Percentiles rank a stretch among this genome's conserved stretches.
These are phyloP conservation scores for Cubamyces lactineus DNA, from an alignment of 768 basidiomycete genomes.

Conservation along the genomic window DNA sequence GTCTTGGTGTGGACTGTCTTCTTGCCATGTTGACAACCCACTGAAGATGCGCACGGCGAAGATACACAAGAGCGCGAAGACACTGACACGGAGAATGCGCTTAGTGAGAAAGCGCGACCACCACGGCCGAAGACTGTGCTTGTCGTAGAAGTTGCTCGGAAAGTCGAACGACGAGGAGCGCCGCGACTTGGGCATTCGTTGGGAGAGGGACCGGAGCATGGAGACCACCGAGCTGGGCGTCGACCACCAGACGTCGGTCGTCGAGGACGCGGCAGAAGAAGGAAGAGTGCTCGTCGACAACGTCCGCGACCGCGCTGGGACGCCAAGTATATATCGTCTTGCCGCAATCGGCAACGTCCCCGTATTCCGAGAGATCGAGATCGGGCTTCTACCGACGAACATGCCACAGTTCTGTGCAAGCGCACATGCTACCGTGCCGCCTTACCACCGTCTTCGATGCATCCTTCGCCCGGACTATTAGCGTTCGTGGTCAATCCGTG, in stretches of 20 bases:
- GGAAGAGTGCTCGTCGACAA: not conserved
- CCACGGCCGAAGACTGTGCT: constrained; percentile 5
- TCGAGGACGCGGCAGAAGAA: not conserved
- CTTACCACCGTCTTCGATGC: not conserved
- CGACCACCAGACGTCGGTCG: constrained; percentile 1
- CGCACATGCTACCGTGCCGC: not conserved
- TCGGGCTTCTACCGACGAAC: not conserved
- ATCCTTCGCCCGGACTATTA: too few relatives aligned
- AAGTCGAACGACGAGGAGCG: constrained; percentile 4
- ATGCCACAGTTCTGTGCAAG: not conserved
- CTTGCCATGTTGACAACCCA: not conserved
- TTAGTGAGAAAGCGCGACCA: constrained; percentile 13
- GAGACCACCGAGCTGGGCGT: not conserved
- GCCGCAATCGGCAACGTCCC: not conserved
- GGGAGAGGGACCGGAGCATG: constrained; percentile 22
- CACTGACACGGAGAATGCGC: constrained; percentile 12
- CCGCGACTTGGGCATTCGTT: not conserved
- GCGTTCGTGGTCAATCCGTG: too few relatives aligned
- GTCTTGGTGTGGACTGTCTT: not conserved
- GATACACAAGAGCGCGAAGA: constrained; percentile 1
- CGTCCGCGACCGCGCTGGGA: not conserved
- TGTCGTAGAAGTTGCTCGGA: constrained; percentile 6
- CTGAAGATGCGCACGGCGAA: constrained; percentile 10
- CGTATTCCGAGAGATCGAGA: not conserved
- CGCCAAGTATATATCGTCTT: not conserved